Base-by-base conservation (phyloP, 345 rosid species). In the Eucalyptus regnans region DNA sequence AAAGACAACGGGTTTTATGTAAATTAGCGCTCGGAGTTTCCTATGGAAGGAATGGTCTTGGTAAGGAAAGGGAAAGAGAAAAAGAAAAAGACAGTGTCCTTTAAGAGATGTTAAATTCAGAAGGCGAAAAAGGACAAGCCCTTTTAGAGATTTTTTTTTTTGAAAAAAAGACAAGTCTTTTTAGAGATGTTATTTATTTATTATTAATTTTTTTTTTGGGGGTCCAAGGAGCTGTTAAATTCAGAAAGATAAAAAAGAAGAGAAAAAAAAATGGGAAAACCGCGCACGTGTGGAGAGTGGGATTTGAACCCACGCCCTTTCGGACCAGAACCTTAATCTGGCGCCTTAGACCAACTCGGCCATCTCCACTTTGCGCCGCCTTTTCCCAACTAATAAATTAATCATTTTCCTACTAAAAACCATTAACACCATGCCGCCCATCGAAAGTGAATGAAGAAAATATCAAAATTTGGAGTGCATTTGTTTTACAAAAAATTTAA, bases 271-370 rank as follows among this genome's bases (percentile, higher is more conserved):
- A 20, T 12, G 10, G 58, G 25, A 20, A 18, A 20, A 1, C 25
- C 23, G 9, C 16, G 3, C 4, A 5, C 8, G 11, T 94, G 98
- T 97, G 92, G 97, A 97, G 94, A 95, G 96, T 97, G 98, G 96
- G 97, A 94, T 97, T 98, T 93, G 96, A 96, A 98, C 96, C 99
- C 97, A 95, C 96, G 97, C 95, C 97, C 97, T 96, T 95, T 96
- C 98, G 96, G 96, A 98, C 99, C 96, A 96, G 97, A 95, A 97
- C 99, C 99, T 95, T 95, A 96, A 97, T 95, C 98, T 95, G 96
- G 97, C 98, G 97, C 97, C 99, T 96, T 95, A 94, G 96, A 95
- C 99, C 97, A 95, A 98, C 98, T 95, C 98, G 96, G 98, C 99
- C 98, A 95, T 96, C 95, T 94, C 96, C 94, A 96, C 98, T 22